Base-by-base conservation (phyloP, 768 basidiomycete species). In the Tephrocybe rancida region DNA sequence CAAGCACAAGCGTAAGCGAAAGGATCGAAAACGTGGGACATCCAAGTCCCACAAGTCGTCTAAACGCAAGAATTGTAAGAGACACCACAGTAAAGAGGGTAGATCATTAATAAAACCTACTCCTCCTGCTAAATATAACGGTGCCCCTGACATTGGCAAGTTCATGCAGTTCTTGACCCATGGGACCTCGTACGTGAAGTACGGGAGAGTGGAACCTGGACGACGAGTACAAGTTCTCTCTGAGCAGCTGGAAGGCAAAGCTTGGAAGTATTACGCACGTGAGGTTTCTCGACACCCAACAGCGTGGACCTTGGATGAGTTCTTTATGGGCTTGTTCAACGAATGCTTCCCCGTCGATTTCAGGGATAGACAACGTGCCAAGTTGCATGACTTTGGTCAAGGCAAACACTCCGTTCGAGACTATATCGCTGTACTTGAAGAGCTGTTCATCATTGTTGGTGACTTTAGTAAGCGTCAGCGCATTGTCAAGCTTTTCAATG, bases 401-500 rank as follows among this genome's bases (percentile, higher is more conserved):
- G 58, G 61, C 1, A 59, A 21, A 55, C 57, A n/a, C 2, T 50
- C 60, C 0, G 69, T 75, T 0, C 39, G 54, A 0, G 68, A 65
- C 1, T 76, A 67, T 54, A 60, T 69, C 0, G 63, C 67, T 7
- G 66, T 71, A 37, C 54, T 77, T 0, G 57, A 64, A 13, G 63
- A 64, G 14, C 32, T 75, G 1, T 70, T 64, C 43, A 60, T 60
- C 2, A 63, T 64, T 3, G 65, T 74, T 11, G 72, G 73, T 0
- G 47, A 63, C 1, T 48, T 61, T 0, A 62, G 68, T 73, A n/a
- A 56, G 63, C 10, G 67, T n/a, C n/a, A n/a, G n/a, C n/a, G n/a
- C n/a, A n/a, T 76, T 0, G 58, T 69, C 8, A 67, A 68, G 35
- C 59, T 76, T 0, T 79, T 71, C 68, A 57, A 61, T 13, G 70